These are phyloP conservation scores for Xylaria grammica DNA, from an alignment of 495 filamentous ascomycete genomes.

Conservation along the genomic window DNA sequence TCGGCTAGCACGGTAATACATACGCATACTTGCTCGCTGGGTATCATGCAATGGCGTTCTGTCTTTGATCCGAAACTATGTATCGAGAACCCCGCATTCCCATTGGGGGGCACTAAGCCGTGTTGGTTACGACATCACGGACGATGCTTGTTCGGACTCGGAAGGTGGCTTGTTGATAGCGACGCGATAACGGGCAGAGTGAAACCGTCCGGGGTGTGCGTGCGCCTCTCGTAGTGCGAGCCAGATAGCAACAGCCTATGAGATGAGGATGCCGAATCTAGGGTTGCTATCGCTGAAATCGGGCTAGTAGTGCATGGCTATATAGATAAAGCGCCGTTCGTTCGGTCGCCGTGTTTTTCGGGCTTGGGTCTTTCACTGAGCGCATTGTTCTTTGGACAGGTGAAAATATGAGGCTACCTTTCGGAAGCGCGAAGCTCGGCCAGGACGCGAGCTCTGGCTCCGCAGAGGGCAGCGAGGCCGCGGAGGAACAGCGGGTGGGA, in stretches of 20 bases:
- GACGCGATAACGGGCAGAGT: slow-evolving; percentile 10
- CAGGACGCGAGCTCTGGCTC: slow-evolving; percentile 2
- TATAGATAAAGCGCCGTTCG: slow-evolving; percentile 10
- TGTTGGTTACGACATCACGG: not conserved
- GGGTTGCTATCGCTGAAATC: slow-evolving; percentile 16
- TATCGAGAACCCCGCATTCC: slow-evolving; percentile 19
- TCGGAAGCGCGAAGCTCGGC: not conserved
- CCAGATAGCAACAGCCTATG: slow-evolving; percentile 2
- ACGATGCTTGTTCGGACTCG: slow-evolving; percentile 20
- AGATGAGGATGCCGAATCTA: not conserved
- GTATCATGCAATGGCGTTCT: slow-evolving; percentile 3
- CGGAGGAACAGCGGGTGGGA: slow-evolving; percentile 8
- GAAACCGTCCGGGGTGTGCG: not conserved
- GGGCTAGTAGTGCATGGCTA: no score
- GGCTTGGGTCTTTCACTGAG: not conserved
- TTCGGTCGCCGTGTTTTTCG: not conserved
- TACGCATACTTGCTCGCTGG: no score
- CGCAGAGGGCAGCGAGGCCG: not conserved
- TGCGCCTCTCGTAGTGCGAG: not conserved
- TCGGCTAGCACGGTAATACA: no score
- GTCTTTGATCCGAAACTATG: no score
- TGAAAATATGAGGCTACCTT: slow-evolving; percentile 16
- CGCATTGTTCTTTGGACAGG: not conserved
- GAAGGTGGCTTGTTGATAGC: slow-evolving; percentile 18
- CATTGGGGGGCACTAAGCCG: not conserved